phyloP scores from a whole-genome alignment of 805 yeast genomes.

The Saturnispora zaruensis region DNA sequence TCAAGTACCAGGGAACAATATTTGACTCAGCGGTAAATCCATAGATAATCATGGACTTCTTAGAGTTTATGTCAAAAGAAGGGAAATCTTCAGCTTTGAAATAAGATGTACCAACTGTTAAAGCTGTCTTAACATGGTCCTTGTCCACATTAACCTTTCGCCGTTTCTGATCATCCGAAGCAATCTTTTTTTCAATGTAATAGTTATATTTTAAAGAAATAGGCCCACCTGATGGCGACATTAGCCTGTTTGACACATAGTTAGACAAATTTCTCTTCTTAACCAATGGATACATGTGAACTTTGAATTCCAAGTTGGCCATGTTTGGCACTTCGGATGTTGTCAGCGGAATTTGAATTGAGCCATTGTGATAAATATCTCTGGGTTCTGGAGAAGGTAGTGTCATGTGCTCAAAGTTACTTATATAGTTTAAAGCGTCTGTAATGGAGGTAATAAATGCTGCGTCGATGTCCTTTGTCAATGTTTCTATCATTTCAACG shows the following conservation, averaged over 20 bases:
- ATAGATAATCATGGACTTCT: constrained; percentile 53
- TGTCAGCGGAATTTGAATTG: constrained; percentile 3
- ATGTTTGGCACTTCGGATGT: neutral
- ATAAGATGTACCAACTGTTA: constrained; percentile 53
- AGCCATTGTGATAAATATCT: constrained; percentile 10
- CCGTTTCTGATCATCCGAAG: constrained; percentile 22
- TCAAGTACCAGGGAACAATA: constrained; percentile 52
- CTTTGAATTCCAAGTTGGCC: constrained; percentile 6
- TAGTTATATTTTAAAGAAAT: constrained; percentile 5
- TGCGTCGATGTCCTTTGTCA: neutral
- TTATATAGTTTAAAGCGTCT: constrained; percentile 3
- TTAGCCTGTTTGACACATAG: constrained; percentile 8
- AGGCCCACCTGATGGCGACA: neutral
- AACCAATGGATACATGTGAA: constrained; percentile 11
- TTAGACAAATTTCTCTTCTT: constrained; percentile 6
- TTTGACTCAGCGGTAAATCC: constrained; percentile 42
- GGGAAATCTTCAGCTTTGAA: constrained; percentile 44
- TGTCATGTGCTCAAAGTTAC: neutral
- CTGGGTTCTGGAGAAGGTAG: constrained; percentile 12
- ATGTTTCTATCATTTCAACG: neutral
- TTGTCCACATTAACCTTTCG: constrained; percentile 28
- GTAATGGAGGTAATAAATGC: neutral
- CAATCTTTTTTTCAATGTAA: constrained; percentile 11
- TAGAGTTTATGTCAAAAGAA: constrained; percentile 28
- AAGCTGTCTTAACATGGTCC: constrained; percentile 35